Evolutionary conservation across 2,329 filamentous ascomycete species (phyloP).

Genomic region (Clonostachys solani): DNA sequence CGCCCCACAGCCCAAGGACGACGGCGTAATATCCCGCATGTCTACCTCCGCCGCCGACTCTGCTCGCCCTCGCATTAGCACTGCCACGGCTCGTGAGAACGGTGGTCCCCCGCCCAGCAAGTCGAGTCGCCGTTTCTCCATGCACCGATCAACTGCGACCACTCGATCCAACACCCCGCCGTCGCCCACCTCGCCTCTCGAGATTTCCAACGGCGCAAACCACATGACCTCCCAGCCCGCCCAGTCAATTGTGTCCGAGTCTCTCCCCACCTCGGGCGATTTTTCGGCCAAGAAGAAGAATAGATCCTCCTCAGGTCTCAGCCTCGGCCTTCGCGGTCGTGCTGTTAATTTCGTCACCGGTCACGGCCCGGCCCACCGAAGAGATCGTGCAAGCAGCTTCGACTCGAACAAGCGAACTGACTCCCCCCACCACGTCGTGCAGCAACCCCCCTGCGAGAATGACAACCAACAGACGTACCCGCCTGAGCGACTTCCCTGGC

Average conservation of each 20-base stretch:
- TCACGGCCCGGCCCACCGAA: constrained; percentile 9
- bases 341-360: constrained; percentile 40
- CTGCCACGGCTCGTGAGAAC: constrained; percentile 7
- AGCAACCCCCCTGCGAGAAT: constrained; percentile 13
- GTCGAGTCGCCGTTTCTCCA: constrained; percentile 35
- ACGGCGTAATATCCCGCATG: too few species aligned
- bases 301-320: constrained; percentile 45
- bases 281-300: constrained; percentile 40
- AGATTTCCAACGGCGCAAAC: constrained; percentile 16
- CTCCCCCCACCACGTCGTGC: constrained; percentile 9
- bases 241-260: neutral
- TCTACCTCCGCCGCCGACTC: neutral
- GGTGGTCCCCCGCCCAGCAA: constrained; percentile 15
- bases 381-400: constrained; percentile 40
- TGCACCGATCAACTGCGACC: constrained; percentile 38
- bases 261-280: constrained; percentile 18
- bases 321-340: constrained; percentile 39
- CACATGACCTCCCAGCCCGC: constrained; percentile 4
- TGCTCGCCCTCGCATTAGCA: neutral
- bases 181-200: constrained; percentile 41
- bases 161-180: constrained; percentile 45
- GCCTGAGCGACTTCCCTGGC: constrained; percentile 47
- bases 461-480: constrained; percentile 16
- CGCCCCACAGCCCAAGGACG: neutral
- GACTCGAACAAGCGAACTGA: constrained; percentile 27